Evolutionary conservation across 202 grass and related monocot genomes (phyloP), one percentile per base, ranked within the genome.

Genomic region (Brachypodium distachyon): DNA sequence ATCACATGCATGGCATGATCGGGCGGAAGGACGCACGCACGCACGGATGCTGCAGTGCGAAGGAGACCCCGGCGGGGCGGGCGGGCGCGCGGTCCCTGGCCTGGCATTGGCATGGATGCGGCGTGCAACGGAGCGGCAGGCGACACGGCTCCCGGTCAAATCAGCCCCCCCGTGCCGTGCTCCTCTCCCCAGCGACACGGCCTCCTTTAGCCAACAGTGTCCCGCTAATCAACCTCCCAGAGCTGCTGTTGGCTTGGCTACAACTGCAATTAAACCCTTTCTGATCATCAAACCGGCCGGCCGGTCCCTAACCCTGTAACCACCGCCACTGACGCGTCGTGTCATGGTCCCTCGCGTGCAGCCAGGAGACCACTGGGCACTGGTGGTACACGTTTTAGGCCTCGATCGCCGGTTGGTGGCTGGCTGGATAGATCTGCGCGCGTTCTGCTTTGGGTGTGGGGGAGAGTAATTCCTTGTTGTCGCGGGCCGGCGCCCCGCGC

Each of bases 71-170:
- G n/a, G n/a, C n/a, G n/a, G n/a, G n/a, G n/a, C n/a, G n/a, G n/a
- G n/a, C n/a, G n/a, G n/a, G n/a, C n/a, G n/a, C n/a, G n/a, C n/a
- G n/a, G n/a, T n/a, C n/a, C n/a, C n/a, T n/a, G n/a, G n/a, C n/a
- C n/a, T n/a, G n/a, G n/a, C n/a, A n/a, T 27, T 4, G 14, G 0
- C 55, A 43, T 73, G 17, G 46, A 46, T 12, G 42, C 33, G 16
- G 70, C 10, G n/a, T n/a, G n/a, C n/a, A n/a, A n/a, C 46, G 37
- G 74, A 72, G 78, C 22, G 78, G 69, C 38, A 48, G 65, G 79
- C 34, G 79, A 82, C 73, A 73, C 57, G 66, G 49, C 48, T 7
- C 50, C 67, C 59, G 58, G 67, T 87, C 79, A 87, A 87, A 73
- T 82, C 79, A 48, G 2, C 2, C 9, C 57, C 3, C 2, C 9